Base-by-base conservation (phyloP, 192 early-diverging fungal genomes). In the Backusella parvicylindrica region DNA sequence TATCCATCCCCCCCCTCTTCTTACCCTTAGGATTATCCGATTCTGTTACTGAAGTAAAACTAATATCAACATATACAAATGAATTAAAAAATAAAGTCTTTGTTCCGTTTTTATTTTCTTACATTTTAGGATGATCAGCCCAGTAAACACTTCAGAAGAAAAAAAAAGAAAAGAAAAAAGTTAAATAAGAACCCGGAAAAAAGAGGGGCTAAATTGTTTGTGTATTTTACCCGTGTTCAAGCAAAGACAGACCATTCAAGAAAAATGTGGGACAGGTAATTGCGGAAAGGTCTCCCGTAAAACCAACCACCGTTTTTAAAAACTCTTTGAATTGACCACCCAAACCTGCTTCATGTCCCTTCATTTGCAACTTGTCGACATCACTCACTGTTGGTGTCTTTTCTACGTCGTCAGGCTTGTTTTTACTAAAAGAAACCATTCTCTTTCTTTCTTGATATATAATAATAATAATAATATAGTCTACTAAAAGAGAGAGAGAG, bases 231-330 rank as follows among this genome's bases (percentile, higher is more conserved):
- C 84, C 88, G 82, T 95, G 94, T 78, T 95, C 93, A 16, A 95
- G 86, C 32, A 94, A 81, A 72, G 92, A 94, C 53, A 90, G 84
- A 68, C 92, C 92, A 75, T 89, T 92, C 21, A 95, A 83, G 21
- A 95, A 81, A 72, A 94, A 95, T 23, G 91, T 87, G 53, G 93
- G 93, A 77, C 92, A 93, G 11, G 93, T 94, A 68, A 95, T 79
- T 43, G 88, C 85, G 18, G 91, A 93, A 64, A 95, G 86, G 75
- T 95, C 93, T 23, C 93, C 93, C n/a, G 92, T 93, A 69, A 93
- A 92, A 68, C 88, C 88, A 31, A 89, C 85, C 18, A 95, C 79
- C 23, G 89, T 90, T 71, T 89, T 87, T 70, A 92, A 60, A 64
- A 94, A 92, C 2, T 79, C 77, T 38, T 79, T 78, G 43, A 82